Evolutionary conservation across 1,284 basidiomycete genomes (phyloP).

Genomic region (Volvariella volvacea): DNA sequence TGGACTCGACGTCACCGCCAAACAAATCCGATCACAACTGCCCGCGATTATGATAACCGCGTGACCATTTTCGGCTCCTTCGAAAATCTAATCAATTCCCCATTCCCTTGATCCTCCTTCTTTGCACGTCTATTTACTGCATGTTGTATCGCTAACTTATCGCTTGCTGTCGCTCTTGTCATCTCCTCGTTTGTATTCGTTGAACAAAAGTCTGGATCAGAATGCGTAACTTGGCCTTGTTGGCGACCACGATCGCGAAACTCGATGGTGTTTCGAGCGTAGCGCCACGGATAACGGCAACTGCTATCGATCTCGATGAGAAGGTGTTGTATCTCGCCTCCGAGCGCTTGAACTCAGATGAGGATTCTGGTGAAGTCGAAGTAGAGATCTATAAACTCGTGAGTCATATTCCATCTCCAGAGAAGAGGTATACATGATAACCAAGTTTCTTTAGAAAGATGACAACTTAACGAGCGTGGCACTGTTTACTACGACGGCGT

Average conservation of each 20-base stretch:
- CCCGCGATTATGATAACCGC: background rate
- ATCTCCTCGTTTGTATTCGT: background rate
- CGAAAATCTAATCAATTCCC: background rate
- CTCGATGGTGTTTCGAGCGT: background rate
- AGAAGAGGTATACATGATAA: slow-evolving; percentile 8
- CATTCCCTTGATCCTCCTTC: background rate
- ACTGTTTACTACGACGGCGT: slow-evolving; percentile 28
- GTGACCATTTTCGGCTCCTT: background rate
- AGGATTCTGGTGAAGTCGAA: slow-evolving; percentile 35
- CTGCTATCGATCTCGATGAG: slow-evolving; percentile 66
- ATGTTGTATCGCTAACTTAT: background rate
- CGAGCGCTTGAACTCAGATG: slow-evolving; percentile 39
- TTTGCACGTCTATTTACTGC: background rate
- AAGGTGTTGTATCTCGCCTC: slow-evolving; percentile 54
- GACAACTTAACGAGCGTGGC: slow-evolving; percentile 21
- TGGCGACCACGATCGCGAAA: background rate
- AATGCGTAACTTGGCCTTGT: slow-evolving; percentile 8
- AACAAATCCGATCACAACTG: background rate
- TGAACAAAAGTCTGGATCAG: background rate
- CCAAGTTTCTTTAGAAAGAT: background rate
- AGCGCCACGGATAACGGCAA: slow-evolving; percentile 31
- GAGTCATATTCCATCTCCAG: slow-evolving; percentile 9
- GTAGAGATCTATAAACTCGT: slow-evolving; percentile 53
- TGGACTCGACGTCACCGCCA: background rate
- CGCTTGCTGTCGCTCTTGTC: background rate